Evolutionary conservation across 495 filamentous ascomycete species (phyloP).

Genomic region (Parathielavia appendiculata): DNA sequence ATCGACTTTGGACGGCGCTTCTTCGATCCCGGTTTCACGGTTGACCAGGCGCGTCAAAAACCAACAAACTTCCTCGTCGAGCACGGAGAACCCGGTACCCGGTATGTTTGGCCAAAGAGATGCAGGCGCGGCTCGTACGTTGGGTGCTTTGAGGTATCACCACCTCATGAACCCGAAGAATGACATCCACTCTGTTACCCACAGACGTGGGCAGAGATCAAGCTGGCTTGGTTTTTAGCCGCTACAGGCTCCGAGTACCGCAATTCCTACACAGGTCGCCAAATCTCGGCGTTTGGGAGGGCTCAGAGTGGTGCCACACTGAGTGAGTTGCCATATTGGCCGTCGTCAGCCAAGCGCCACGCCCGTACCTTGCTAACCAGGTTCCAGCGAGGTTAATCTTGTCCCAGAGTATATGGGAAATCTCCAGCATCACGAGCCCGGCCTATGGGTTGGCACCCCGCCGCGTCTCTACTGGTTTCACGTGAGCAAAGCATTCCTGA

Average conservation of each 20-base stretch:
- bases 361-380: too few species aligned
- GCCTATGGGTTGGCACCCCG: not conserved
- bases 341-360: too few species aligned
- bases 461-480: not conserved
- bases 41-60: not conserved
- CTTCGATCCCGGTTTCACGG: conserved; percentile 1
- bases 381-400: not conserved
- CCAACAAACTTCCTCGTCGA: not conserved
- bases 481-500: not conserved
- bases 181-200: not conserved
- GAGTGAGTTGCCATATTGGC: not conserved
- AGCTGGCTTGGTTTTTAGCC: not conserved
- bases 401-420: not conserved
- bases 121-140: not conserved
- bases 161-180: not conserved
- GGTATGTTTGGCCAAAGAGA: not conserved
- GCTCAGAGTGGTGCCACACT: not conserved
- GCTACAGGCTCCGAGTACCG: not conserved
- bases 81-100: not conserved
- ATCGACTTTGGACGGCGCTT: conserved; percentile 1
- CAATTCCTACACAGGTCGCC: too few species aligned
- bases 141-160: not conserved
- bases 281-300: not conserved
- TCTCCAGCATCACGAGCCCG: not conserved
- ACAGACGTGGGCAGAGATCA: not conserved